Percentiles rank a stretch among this genome's conserved stretches.
Conservation (phyloP, 2,329 filamentous ascomycete species). For the Coniella lustricola region DNA sequence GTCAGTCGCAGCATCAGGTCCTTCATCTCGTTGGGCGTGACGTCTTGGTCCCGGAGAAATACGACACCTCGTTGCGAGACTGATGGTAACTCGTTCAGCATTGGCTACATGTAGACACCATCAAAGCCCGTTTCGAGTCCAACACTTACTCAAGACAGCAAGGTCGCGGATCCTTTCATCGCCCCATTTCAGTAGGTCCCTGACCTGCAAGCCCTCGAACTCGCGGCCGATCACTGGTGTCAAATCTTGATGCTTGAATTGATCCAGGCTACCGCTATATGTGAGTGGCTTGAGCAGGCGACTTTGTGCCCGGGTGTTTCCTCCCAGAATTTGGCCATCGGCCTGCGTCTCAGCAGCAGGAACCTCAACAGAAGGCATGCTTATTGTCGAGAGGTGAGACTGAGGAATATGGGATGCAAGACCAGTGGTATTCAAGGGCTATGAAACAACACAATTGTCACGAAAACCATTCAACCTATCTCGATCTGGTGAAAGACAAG, state of each 20-base stretch:
- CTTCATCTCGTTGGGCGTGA: constrained; percentile 37
- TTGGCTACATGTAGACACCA: not conserved
- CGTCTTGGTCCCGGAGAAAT: constrained; percentile 42
- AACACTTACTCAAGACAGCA: constrained; percentile 22
- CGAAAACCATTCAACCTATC: too few relatives aligned
- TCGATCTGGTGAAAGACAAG: too few relatives aligned
- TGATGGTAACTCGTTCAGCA: constrained; percentile 14
- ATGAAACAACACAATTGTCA: too few relatives aligned
- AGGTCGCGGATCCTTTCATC: constrained; percentile 28
- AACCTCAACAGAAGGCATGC: constrained; percentile 29
- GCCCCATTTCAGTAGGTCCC: constrained; percentile 22
- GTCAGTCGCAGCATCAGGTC: constrained; percentile 38
- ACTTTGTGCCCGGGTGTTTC: constrained; percentile 20
- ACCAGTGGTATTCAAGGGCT: too few relatives aligned
- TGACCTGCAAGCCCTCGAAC: constrained; percentile 25
- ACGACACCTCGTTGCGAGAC: constrained; percentile 43
- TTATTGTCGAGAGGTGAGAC: constrained; percentile 3
- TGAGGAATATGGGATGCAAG: too few relatives aligned
- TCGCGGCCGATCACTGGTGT: constrained; percentile 29
- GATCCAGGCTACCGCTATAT: constrained; percentile 35
- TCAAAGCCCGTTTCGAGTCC: not conserved
- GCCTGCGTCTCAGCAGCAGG: constrained; percentile 9
- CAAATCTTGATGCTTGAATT: constrained; percentile 28
- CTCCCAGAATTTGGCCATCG: constrained; percentile 21
- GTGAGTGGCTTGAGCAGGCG: constrained; percentile 14